A percentile compares a stretch with the other conserved stretches of the same genome.
These are phyloP conservation scores for Gryganskiella cystojenkinii DNA, from an alignment of 192 early-diverging fungal genomes.

Conservation along the genomic window DNA sequence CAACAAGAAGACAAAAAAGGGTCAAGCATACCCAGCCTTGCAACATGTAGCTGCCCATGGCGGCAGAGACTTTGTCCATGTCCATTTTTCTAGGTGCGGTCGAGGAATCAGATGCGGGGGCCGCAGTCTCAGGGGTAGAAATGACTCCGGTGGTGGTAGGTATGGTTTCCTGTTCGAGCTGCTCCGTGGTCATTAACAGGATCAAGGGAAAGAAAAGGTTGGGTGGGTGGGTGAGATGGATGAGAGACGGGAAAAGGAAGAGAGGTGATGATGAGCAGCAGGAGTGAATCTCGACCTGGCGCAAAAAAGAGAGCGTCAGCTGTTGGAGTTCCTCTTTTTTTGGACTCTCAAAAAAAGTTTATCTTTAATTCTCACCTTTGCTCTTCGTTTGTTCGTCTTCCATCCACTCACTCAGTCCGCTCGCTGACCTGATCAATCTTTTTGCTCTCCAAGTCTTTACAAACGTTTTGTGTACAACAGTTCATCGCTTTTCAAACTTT, in stretches of 20 bases:
- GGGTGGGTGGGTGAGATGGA: background rate
- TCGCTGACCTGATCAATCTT: no score
- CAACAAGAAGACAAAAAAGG: background rate
- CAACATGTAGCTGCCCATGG: conserved; percentile 47
- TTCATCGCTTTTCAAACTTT: no score
- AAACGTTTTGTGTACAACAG: no score
- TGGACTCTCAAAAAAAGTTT: no score
- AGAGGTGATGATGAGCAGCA: background rate
- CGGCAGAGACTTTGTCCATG: conserved; percentile 44
- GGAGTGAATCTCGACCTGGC: conserved; percentile 3
- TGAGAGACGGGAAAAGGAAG: background rate
- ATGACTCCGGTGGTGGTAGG: background rate
- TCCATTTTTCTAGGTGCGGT: conserved; percentile 9
- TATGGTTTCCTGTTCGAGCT: background rate
- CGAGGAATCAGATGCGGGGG: background rate
- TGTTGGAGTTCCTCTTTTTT: no score
- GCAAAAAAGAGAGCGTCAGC: no score
- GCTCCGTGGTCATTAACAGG: background rate
- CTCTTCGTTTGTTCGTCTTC: no score
- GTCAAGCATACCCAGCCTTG: conserved; percentile 38
- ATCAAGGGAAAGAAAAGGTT: background rate
- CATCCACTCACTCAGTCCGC: no score
- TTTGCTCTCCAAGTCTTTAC: no score
- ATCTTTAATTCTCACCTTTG: no score
- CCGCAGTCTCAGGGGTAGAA: background rate